A percentile compares a stretch with the other conserved stretches of the same genome.
Conservation (phyloP, 2,329 filamentous ascomycete species). For the Aspergillus latus region DNA sequence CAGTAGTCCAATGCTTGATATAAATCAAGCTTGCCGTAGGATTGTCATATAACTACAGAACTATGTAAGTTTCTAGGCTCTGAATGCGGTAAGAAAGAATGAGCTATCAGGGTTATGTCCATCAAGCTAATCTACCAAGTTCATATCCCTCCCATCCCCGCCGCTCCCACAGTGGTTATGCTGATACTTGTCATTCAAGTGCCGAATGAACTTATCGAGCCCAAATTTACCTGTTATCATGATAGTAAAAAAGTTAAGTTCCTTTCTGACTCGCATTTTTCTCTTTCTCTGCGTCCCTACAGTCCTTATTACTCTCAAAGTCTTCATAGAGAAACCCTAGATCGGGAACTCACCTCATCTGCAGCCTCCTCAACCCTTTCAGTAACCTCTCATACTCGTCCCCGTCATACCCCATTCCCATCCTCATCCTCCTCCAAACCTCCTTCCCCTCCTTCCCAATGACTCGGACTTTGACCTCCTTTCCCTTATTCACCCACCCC, state of each 20-base stretch:
- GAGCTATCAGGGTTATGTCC: too few relatives aligned
- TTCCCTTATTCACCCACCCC: conserved; percentile 14
- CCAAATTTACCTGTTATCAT: too few relatives aligned
- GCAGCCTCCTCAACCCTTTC: conserved; percentile 11
- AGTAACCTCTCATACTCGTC: conserved; percentile 12
- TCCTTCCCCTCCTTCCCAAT: neutral
- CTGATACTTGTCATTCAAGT: too few relatives aligned
- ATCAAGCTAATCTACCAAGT: too few relatives aligned
- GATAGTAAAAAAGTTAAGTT: too few relatives aligned
- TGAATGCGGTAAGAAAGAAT: too few relatives aligned
- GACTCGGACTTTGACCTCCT: neutral
- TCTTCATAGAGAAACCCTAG: neutral
- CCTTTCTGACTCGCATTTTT: neutral
- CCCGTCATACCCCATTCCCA: neutral
- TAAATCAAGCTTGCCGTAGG: too few relatives aligned
- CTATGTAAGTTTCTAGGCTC: too few relatives aligned
- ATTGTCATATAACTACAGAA: too few relatives aligned
- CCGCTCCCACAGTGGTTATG: too few relatives aligned
- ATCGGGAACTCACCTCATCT: conserved; percentile 6
- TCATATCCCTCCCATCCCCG: too few relatives aligned
- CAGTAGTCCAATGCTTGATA: neutral
- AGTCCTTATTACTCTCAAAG: neutral
- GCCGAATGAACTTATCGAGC: too few relatives aligned
- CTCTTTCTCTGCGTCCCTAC: neutral
- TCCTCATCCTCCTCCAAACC: neutral